Base-by-base conservation (phyloP, 495 filamentous ascomycete genomes). In the Chaetomidium leptoderma region DNA sequence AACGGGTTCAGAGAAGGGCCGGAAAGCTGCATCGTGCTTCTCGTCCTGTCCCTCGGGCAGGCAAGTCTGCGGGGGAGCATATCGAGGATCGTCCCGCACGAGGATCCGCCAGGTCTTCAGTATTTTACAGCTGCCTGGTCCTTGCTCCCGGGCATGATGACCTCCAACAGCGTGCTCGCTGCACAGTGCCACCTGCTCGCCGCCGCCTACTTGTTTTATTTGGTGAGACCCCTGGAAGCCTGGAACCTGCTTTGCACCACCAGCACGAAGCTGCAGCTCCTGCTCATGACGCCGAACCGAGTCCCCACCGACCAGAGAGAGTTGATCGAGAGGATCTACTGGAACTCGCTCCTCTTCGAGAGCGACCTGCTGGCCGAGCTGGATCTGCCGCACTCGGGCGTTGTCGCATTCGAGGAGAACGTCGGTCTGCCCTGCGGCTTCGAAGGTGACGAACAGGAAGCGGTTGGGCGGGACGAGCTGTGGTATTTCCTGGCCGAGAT, bases 401-500 rank as follows among this genome's bases (percentile, higher is more conserved):
- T 92, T 47, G 85, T 87, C 24, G 83, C 87, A 58, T 89, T 87
- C 62, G 89, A 91, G 69, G 88, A 92, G 59, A 78, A 81, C n/a
- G 85, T 92, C 36, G 85, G 86, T 11, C 77, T 92, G 8, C 88
- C 88, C 1, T 82, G 85, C 21, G 85, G 86, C 8, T 92, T 92
- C 65, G 85, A 88, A 61, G 83, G 83, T 55, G 82, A 84, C 35
- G 83, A 83, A 24, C 81, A 85, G 21, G 80, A 84, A 47, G 74
- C 77, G 9, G 78, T 83, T 6, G 85, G 86, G 11, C 81, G 83
- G 48, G 88, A 91, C 60, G 87, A 91, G 51, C 74, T 91, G 32
- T 91, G 88, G 88, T 91, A 92, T 66, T 91, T 90, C 66, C 71
- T 91, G 55, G 87, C 87, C 30, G 88, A 92, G 66, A 91, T 92